These are phyloP conservation scores for Saccharomyces hybrid DNA, from an alignment of 1,139 yeast species.

Conservation along the genomic window DNA sequence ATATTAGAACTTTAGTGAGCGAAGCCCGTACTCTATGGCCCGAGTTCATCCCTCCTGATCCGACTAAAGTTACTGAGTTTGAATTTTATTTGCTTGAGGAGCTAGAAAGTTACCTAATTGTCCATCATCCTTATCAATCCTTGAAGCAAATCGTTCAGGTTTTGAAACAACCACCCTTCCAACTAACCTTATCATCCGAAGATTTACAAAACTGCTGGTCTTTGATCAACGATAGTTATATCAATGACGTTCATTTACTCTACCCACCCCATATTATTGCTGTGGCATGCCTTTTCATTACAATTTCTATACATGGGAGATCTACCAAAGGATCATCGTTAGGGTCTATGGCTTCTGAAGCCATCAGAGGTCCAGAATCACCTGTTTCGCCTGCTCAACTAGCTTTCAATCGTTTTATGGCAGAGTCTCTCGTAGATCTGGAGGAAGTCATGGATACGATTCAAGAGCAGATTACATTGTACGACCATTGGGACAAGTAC, in stretches of 20 bases:
- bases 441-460: slow-evolving; percentile 72
- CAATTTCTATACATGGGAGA: slow-evolving; percentile 20
- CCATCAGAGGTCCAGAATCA: background rate
- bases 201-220: slow-evolving; percentile 88
- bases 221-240: slow-evolving; percentile 78
- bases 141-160: slow-evolving; percentile 51
- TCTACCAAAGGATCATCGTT: slow-evolving; percentile 6
- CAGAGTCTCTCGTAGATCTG: slow-evolving; percentile 66
- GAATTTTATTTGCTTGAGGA: slow-evolving; percentile 91
- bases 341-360: background rate
- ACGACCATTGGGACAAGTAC: slow-evolving; percentile 78
- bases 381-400: slow-evolving; percentile 11
- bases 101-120: slow-evolving; percentile 66
- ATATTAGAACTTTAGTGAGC: slow-evolving; percentile 69
- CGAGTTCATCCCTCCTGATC: slow-evolving; percentile 84
- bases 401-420: slow-evolving; percentile 54
- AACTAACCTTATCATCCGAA: slow-evolving; percentile 37
- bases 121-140: slow-evolving; percentile 85
- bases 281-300: slow-evolving; percentile 52
- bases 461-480: slow-evolving; percentile 71
- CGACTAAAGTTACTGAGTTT: slow-evolving; percentile 89
- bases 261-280: slow-evolving; percentile 93
- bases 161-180: slow-evolving; percentile 33
- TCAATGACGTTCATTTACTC: slow-evolving; percentile 74
- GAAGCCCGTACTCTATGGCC: slow-evolving; percentile 95